Conservation (phyloP, 2,329 filamentous ascomycete species). For the Raffaelea ambrosiae region DNA sequence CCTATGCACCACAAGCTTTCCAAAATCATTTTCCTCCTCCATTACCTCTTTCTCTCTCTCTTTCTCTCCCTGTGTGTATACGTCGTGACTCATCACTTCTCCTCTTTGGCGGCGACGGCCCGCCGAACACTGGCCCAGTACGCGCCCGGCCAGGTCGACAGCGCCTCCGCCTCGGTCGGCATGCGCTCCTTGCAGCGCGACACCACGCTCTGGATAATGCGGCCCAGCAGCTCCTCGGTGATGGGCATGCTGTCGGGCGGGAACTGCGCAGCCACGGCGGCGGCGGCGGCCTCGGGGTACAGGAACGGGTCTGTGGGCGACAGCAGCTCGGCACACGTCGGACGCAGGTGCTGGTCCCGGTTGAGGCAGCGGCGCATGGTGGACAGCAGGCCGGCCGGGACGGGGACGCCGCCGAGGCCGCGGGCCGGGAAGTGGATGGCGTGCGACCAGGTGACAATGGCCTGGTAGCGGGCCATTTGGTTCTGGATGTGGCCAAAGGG, state of each 20-base stretch:
- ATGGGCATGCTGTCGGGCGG: slow-evolving; percentile 44
- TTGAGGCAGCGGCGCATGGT: slow-evolving; percentile 56
- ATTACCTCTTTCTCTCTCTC: neutral
- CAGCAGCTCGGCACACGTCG: slow-evolving; percentile 56
- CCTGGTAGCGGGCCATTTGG: slow-evolving; percentile 76
- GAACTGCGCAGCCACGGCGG: slow-evolving; percentile 11
- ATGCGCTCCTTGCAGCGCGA: slow-evolving; percentile 48
- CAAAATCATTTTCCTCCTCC: neutral
- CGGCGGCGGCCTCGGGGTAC: slow-evolving; percentile 48
- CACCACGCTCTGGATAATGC: slow-evolving; percentile 56
- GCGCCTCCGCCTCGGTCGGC: slow-evolving; percentile 48
- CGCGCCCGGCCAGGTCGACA: slow-evolving; percentile 49
- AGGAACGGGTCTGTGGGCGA: slow-evolving; percentile 52
- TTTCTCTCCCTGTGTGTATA: too few species aligned
- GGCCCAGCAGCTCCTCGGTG: slow-evolving; percentile 51
- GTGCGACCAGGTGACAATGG: slow-evolving; percentile 73
- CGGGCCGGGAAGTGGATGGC: slow-evolving; percentile 62
- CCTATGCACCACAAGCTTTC: neutral
- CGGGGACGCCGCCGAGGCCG: slow-evolving; percentile 56
- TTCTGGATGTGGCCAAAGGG: slow-evolving; percentile 90
- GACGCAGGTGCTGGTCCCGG: slow-evolving; percentile 53
- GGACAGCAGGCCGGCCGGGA: slow-evolving; percentile 50
- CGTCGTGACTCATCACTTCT: slow-evolving; percentile 11
- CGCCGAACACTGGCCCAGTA: slow-evolving; percentile 54
- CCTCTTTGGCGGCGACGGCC: slow-evolving; percentile 29